Evolutionary conservation across 495 filamentous ascomycete genomes (phyloP).

Genomic region (Jackrogersella multiformis): DNA sequence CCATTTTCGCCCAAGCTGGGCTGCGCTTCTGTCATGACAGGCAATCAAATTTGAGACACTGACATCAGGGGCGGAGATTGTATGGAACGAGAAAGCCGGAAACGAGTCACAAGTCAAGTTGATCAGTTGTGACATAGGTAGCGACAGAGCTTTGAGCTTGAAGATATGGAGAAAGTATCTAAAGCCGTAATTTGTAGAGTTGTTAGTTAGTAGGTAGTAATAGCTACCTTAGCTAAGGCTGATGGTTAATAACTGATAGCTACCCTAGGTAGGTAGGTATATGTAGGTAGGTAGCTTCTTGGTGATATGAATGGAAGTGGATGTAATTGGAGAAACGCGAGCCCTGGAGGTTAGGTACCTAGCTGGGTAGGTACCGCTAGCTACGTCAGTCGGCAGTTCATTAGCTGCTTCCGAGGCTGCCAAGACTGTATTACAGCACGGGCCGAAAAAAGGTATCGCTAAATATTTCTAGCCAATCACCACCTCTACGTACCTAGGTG

Average conservation of each 20-base stretch:
- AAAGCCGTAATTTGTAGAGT: background rate
- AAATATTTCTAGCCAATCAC: background rate
- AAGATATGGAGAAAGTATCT: background rate
- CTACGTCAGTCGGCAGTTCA: conserved; percentile 34
- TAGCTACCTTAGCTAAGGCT: background rate
- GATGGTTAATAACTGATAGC: too few relatives aligned
- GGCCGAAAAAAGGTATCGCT: background rate
- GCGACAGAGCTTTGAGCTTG: background rate
- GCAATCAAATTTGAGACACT: conserved; percentile 19
- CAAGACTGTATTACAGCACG: background rate
- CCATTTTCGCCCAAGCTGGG: conserved; percentile 50
- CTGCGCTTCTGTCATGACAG: conserved; percentile 57
- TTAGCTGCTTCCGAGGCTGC: conserved; percentile 23
- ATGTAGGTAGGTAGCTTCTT: conserved; percentile 5
- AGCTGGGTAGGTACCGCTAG: conserved; percentile 1
- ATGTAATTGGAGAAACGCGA: conserved; percentile 16
- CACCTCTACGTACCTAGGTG: too few relatives aligned
- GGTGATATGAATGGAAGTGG: too few relatives aligned
- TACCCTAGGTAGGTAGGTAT: too few relatives aligned
- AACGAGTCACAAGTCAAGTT: background rate
- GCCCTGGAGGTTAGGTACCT: conserved; percentile 19
- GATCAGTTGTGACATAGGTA: background rate
- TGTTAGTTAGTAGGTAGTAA: background rate
- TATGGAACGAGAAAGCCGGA: background rate
- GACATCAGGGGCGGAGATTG: conserved; percentile 23